phyloP scores from a whole-genome alignment of 1,284 basidiomycete species.

The Ganoderma lucidum region DNA sequence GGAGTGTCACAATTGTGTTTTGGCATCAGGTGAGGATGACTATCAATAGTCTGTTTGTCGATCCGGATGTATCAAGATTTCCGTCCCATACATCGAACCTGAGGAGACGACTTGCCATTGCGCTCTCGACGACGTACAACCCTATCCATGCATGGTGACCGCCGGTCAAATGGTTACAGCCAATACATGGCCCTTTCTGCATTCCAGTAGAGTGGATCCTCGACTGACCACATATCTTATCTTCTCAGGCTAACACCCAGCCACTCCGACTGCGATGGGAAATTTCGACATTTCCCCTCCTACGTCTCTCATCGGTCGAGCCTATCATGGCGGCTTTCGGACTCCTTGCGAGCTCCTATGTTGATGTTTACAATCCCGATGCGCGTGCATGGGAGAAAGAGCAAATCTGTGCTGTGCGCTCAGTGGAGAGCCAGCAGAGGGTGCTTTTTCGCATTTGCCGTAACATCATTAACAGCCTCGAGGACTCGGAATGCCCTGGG shows the following conservation, averaged over 20 bases:
- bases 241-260: slow-evolving; percentile 56
- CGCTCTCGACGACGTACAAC: background rate
- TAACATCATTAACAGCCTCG: slow-evolving; percentile 61
- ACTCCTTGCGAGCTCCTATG: slow-evolving; percentile 56
- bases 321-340: slow-evolving; percentile 61
- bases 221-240: background rate
- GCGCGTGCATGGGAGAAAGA: slow-evolving; percentile 68
- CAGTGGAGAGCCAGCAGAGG: slow-evolving; percentile 54
- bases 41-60: too few species aligned
- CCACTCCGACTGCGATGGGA: slow-evolving; percentile 68
- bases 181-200: background rate
- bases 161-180: too few species aligned
- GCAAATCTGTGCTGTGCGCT: slow-evolving; percentile 50
- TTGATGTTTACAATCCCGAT: slow-evolving; percentile 64
- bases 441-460: slow-evolving; percentile 66
- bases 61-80: too few species aligned
- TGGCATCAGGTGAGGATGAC: slow-evolving; percentile 65
- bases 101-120: background rate
- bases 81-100: background rate
- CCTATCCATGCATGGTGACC: background rate
- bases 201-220: background rate
- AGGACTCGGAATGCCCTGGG: slow-evolving; percentile 63
- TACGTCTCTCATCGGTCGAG: slow-evolving; percentile 61
- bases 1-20: slow-evolving; percentile 67
- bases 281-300: slow-evolving; percentile 68